Evolutionary conservation across 1,284 basidiomycete genomes (phyloP), one percentile per base, ranked within the genome.

Genomic region (Quambalaria eucalypti): DNA sequence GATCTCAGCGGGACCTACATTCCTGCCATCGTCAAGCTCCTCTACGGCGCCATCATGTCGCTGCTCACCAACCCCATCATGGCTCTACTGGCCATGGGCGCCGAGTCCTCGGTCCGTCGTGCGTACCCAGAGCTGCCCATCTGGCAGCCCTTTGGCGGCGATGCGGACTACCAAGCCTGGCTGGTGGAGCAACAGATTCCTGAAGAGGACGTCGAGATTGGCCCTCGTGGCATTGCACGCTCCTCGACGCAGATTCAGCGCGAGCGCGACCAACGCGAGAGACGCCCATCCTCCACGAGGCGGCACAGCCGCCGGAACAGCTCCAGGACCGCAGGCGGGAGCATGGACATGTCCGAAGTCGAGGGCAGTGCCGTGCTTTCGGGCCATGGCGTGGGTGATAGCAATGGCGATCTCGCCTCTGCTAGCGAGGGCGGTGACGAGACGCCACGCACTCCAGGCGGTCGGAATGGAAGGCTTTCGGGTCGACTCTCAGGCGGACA

Each of bases 1-100:
- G 56, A 77, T 26, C 56, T 77, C 60, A 69, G 63, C 0, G 62
- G 65, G 12, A 73, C 69, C 1, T 77, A 73, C 73, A 59, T 63
- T 0, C 69, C 73, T 2, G 57, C 64, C 50, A 64, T 74, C 31
- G 76, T 76, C 66, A 77, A 76, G 60, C 62, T 74, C 21, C 42
- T 76, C 2, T 77, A 59, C 21, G 76, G 76, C 16, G 71, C 47
- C 3, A 46, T 72, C 6, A 23, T 72, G 28, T 59, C 60, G 21
- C 53, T 74, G 21, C 40, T 74, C 16, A 74, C 71, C 4, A 74
- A 74, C 28, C 71, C 71, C 19, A 50, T 72, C 56, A 70, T 74
- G 52, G 69, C 69, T 9, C 48, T 74, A n/a, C 61, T 72, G 61
- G 62, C 66, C 16, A 61, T 74, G 58, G 71, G 71, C 10, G 69